Conservation (phyloP, 306 rosid genomes). For the Cucumis melo region DNA sequence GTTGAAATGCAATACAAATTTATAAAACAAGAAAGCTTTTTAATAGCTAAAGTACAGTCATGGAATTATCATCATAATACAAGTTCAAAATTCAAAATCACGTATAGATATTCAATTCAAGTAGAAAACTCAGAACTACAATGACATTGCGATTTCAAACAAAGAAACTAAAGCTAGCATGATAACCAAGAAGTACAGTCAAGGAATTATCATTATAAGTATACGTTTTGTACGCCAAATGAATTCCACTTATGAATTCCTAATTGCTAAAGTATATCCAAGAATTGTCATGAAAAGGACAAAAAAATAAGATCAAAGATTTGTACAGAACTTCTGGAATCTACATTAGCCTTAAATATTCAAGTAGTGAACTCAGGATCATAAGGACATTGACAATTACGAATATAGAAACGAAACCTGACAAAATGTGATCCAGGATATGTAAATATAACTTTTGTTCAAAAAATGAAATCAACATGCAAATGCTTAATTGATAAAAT, state of each 20-base stretch:
- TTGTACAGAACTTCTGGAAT: neutral
- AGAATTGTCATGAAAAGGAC: neutral
- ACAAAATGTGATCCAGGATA: neutral
- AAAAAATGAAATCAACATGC: no score
- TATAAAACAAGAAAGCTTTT: no score
- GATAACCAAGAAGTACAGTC: neutral
- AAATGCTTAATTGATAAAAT: no score
- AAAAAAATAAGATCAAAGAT: neutral
- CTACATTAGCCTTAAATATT: neutral
- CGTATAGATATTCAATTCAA: neutral
- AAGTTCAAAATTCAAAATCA: neutral
- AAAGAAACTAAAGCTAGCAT: neutral
- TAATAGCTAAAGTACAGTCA: neutral
- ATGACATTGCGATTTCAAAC: neutral
- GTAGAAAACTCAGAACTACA: neutral
- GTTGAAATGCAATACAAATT: no score
- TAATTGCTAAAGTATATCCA: neutral
- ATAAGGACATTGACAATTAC: neutral
- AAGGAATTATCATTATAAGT: neutral
- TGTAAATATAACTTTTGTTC: neutral
- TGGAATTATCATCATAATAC: neutral
- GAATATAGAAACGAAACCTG: neutral
- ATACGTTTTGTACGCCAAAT: neutral
- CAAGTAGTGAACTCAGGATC: neutral
- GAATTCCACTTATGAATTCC: neutral